Base-by-base conservation (phyloP, 169 alveolate species). In the Cryptosporidium meleagridis region DNA sequence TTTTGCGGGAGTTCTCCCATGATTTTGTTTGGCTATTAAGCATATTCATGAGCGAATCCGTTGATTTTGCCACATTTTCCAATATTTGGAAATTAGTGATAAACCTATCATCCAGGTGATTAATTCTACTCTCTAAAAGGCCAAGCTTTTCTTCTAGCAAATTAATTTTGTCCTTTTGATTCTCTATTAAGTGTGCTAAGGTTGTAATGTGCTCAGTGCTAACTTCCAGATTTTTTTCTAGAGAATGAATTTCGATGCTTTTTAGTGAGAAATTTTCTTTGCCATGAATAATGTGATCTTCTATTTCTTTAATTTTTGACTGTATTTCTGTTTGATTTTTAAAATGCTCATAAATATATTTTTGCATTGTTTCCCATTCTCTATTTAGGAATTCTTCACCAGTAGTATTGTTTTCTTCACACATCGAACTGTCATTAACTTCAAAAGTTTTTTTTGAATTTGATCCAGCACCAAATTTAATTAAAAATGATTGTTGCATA, bases 131-230 rank as follows among this genome's bases (percentile, higher is more conserved):
- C 31, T 80, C 80, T 35, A 80, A n/a, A 18, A 31, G 16, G 31
- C 26, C 23, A 23, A 80, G 48, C 29, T 59, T 80, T n/a, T 59
- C 68, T 39, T 73, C 72, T 39, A 73, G 26, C 3, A 9, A 6
- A 18, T 37, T 9, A 8, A 73, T 73, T 37, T 33, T 73, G 31
- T 80, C 75, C 80, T 62, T 59, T 16, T 44, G 52, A 31, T 39
- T 48, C 23, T 51, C 75, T 29, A 80, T 18, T 65, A 80, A 23
- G 21, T 41, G 48, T 37, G 48, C 75, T n/a, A 80, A 61, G 1
- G 89, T 80, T 10, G 89, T 80, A 16, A 80, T 80, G 14, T 80
- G 89, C 0, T 37, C 62, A 33, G 80, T 80, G 45, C 75, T 80
- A 4, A 29, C 75, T 65, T 80, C 89, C 52, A 80, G 39, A 39